These are phyloP conservation scores for Aureoboletus auriporus DNA, from an alignment of 768 basidiomycete genomes.

Conservation along the genomic window DNA sequence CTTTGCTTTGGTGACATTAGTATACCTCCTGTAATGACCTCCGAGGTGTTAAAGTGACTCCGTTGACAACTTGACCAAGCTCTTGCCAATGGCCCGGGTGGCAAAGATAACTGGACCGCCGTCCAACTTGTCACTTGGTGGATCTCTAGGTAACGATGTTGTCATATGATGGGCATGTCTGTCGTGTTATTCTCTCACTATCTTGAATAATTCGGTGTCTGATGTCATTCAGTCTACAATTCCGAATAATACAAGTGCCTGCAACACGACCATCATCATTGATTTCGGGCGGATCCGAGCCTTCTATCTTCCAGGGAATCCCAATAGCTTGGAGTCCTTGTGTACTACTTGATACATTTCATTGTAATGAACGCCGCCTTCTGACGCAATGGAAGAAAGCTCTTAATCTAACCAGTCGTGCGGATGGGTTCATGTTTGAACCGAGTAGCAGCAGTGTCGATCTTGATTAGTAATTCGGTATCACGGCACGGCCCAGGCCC, in stretches of 20 bases:
- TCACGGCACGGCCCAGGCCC: conserved; percentile 3
- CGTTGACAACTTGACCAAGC: too few species aligned
- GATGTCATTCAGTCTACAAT: background rate
- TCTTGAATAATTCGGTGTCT: background rate
- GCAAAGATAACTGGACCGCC: background rate
- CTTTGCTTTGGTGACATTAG: background rate
- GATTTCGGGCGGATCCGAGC: conserved; percentile 1
- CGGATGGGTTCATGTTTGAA: too few species aligned
- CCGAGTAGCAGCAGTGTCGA: conserved; percentile 10
- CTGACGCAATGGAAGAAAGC: conserved; percentile 12
- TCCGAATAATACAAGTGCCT: background rate
- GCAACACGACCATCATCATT: background rate
- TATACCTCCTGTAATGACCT: background rate
- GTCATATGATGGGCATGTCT: background rate
- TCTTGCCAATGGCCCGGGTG: background rate
- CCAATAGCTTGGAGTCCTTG: background rate
- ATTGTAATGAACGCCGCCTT: conserved; percentile 19
- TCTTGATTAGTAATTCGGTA: conserved; percentile 22
- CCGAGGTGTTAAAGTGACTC: background rate
- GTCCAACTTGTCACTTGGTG: background rate
- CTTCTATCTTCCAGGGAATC: background rate
- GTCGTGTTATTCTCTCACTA: background rate
- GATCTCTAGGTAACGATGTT: background rate
- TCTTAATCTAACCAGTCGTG: background rate
- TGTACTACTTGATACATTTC: conserved; percentile 1